These are phyloP conservation scores for Halophytophthora batemanensis DNA, from an alignment of 352 stramenopile genomes.

Conservation along the genomic window DNA sequence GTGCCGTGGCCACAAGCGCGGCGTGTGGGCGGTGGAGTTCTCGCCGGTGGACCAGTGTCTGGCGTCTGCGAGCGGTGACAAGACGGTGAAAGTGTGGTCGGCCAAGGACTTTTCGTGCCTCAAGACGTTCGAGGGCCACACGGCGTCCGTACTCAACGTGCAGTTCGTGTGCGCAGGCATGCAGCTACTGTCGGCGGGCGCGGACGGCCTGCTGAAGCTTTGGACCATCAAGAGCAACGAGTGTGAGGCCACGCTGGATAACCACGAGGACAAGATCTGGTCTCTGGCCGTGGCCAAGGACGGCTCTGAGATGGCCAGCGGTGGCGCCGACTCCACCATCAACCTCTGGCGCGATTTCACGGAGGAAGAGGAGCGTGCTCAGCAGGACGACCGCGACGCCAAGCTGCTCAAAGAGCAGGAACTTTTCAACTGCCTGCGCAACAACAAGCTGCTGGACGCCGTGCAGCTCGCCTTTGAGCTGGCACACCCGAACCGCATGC, in stretches of 20 bases:
- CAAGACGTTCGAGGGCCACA: constrained; percentile 96
- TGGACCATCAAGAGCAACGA: constrained; percentile 98
- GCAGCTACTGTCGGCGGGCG: constrained; percentile 94
- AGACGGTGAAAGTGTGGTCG: constrained; percentile 97
- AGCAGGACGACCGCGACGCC: constrained; percentile 81
- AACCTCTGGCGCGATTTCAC: constrained; percentile 95
- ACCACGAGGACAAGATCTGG: constrained; percentile 98
- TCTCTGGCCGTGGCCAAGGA: constrained; percentile 89
- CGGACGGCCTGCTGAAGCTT: constrained; percentile 97
- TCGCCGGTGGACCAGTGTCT: constrained; percentile 95
- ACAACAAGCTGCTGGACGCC: constrained; percentile 87
- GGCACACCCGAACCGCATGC: constrained; percentile 90
- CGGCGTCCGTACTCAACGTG: constrained; percentile 84
- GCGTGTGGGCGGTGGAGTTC: constrained; percentile 97
- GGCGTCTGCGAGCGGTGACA: constrained; percentile 94
- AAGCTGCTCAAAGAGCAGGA: constrained; percentile 95
- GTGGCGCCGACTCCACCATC: constrained; percentile 94
- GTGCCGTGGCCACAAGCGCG: constrained; percentile 96
- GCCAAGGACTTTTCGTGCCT: constrained; percentile 94
- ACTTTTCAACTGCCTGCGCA: constrained; percentile 92
- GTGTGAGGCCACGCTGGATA: constrained; percentile 96
- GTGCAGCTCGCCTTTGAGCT: constrained; percentile 90
- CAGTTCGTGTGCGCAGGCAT: constrained; percentile 89
- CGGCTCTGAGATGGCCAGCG: constrained; percentile 90
- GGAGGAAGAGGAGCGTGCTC: constrained; percentile 81